Conservation (phyloP, 2,329 filamentous ascomycete genomes). For the Thermothelomyces thermophilus region DNA sequence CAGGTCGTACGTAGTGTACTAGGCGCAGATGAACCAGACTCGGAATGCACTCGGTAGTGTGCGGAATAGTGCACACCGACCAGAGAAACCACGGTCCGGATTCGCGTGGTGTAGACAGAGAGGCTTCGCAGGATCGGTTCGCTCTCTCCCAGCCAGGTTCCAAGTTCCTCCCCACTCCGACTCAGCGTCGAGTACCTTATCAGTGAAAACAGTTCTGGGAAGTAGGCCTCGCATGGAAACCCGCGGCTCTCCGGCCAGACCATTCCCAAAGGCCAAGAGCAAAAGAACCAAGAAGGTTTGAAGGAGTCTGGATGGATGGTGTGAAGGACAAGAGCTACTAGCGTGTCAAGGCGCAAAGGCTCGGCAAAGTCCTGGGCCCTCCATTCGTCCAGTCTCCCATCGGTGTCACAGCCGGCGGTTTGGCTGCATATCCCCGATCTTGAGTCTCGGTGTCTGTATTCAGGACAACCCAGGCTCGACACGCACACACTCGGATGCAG, state of each 20-base stretch:
- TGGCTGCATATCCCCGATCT: constrained; percentile 4
- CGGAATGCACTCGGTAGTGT: too few relatives aligned
- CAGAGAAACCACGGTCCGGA: too few relatives aligned
- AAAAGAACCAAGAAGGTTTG: neutral
- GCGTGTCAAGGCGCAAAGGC: neutral
- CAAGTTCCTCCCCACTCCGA: too few relatives aligned
- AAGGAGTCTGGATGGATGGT: neutral
- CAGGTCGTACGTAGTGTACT: neutral
- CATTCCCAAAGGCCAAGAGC: neutral
- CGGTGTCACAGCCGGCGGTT: constrained; percentile 3
- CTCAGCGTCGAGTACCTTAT: too few relatives aligned
- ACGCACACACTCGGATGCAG: neutral
- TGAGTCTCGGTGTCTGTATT: neutral
- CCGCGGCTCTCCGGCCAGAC: too few relatives aligned
- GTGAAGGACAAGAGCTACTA: neutral
- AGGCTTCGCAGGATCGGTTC: too few relatives aligned
- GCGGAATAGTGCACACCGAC: too few relatives aligned
- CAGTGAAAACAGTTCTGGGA: too few relatives aligned
- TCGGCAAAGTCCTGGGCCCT: constrained; percentile 6
- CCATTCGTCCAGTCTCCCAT: constrained; percentile 7
- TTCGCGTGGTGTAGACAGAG: too few relatives aligned
- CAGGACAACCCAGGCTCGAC: neutral
- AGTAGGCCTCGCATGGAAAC: too few relatives aligned
- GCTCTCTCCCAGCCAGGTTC: too few relatives aligned
- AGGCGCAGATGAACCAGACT: too few relatives aligned